Conservation (phyloP, 176 grass and related monocot genomes). For the Oryza australiensis region DNA sequence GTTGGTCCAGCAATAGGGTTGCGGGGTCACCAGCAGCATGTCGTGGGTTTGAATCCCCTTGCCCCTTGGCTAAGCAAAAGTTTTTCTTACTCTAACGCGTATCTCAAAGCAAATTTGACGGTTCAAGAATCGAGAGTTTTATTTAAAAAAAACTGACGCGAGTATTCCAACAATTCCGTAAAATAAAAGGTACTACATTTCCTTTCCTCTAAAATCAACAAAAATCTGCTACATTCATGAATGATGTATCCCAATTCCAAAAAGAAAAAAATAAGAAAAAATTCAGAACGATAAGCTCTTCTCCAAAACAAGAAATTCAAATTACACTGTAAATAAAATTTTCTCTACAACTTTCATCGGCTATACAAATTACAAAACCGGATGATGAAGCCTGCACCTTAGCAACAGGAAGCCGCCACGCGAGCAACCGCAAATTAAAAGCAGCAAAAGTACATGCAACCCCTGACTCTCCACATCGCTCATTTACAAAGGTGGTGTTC, state of each 20-base stretch:
- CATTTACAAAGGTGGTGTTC: conserved; percentile 13
- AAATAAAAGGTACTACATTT: too few species aligned
- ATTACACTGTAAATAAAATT: not conserved
- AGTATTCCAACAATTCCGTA: too few species aligned
- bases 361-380: conserved; percentile 22
- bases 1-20: too few species aligned
- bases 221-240: too few species aligned
- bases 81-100: too few species aligned
- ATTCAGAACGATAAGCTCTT: not conserved
- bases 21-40: too few species aligned
- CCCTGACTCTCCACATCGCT: not conserved
- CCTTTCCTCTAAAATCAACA: too few species aligned
- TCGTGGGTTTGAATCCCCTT: too few species aligned
- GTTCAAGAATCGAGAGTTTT: too few species aligned
- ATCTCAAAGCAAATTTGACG: too few species aligned
- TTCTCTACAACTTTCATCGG: not conserved
- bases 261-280: not conserved
- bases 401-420: not conserved
- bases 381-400: not conserved
- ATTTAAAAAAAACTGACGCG: too few species aligned
- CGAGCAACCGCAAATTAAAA: not conserved
- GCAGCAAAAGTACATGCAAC: not conserved
- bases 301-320: not conserved
- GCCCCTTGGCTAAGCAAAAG: too few species aligned
- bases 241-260: not conserved